Evolutionary conservation across 2,329 filamentous ascomycete genomes (phyloP).

Genomic region (Neonectria neomacrospora): DNA sequence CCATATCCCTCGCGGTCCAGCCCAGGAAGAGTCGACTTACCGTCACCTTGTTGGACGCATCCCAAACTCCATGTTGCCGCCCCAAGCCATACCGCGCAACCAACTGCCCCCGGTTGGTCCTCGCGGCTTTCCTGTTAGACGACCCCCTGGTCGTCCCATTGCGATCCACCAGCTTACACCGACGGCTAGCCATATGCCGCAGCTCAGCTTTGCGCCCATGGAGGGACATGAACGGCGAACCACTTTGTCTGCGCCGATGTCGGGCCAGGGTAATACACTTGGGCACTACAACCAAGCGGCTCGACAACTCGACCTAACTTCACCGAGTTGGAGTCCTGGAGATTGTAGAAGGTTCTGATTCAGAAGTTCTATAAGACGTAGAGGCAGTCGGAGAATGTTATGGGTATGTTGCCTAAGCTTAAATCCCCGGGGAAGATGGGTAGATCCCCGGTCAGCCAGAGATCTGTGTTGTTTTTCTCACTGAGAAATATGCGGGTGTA

Average conservation of each 20-base stretch:
- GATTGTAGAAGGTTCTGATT: neutral
- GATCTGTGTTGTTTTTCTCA: neutral
- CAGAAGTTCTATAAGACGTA: no score
- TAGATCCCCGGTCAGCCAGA: neutral
- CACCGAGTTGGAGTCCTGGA: neutral
- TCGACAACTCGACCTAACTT: neutral
- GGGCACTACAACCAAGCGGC: no score
- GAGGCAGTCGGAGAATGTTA: no score
- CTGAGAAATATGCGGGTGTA: neutral
- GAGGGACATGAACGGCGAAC: neutral
- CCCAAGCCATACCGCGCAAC: neutral
- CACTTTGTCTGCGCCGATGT: neutral
- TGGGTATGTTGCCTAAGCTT: no score
- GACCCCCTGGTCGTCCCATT: neutral
- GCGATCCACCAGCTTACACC: neutral
- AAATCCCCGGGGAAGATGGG: neutral
- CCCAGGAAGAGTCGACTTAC: neutral
- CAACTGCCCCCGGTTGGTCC: neutral
- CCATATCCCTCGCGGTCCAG: no score
- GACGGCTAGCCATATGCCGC: neutral
- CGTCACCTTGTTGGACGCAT: neutral
- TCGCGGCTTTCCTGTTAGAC: neutral
- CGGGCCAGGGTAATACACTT: no score
- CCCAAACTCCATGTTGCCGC: neutral
- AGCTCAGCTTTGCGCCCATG: neutral